A percentile compares a stretch with the other conserved stretches of the same genome.
Evolutionary conservation across 2,329 filamentous ascomycete species (phyloP).

Genomic region (Microdochium bolleyi): DNA sequence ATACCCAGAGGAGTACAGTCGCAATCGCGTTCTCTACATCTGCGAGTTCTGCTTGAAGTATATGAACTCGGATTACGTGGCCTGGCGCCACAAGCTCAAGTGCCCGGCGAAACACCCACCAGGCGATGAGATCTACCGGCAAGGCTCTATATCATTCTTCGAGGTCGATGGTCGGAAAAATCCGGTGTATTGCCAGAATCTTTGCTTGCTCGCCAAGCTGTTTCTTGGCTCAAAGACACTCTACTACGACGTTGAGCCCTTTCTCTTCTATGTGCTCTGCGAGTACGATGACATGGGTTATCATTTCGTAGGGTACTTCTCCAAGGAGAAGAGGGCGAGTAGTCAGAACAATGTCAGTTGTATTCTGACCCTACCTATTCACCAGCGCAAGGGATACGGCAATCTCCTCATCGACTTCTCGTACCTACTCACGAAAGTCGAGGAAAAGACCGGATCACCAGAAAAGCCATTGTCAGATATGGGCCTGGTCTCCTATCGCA

Average conservation of each 20-base stretch:
- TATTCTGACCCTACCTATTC: constrained; percentile 90
- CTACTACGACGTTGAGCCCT: constrained; percentile 96
- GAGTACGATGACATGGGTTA: constrained; percentile 88
- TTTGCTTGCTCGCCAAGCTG: constrained; percentile 90
- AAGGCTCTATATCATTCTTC: constrained; percentile 87
- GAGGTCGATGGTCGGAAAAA: constrained; percentile 97
- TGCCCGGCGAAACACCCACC: constrained; percentile 95
- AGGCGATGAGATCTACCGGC: constrained; percentile 94
- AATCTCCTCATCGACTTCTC: constrained; percentile 97
- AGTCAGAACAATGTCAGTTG: constrained; percentile 97
- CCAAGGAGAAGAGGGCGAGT: constrained; percentile 92
- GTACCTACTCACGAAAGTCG: constrained; percentile 87
- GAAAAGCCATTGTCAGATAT: constrained; percentile 98
- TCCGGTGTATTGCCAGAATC: constrained; percentile 96
- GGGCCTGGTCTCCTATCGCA: constrained; percentile 93
- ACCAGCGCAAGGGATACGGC: constrained; percentile 94
- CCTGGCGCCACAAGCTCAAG: constrained; percentile 95
- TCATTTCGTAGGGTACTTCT: constrained; percentile 98
- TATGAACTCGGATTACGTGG: constrained; percentile 98
- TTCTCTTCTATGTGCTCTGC: constrained; percentile 94
- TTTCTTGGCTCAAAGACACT: constrained; percentile 98
- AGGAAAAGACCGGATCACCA: constrained; percentile 88
- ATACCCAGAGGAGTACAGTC: constrained; percentile 96
- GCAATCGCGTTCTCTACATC: constrained; percentile 94
- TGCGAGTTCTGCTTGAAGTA: constrained; percentile 99